Evolutionary conservation across 306 rosid genomes (phyloP).

Genomic region (Quercus parvula): DNA sequence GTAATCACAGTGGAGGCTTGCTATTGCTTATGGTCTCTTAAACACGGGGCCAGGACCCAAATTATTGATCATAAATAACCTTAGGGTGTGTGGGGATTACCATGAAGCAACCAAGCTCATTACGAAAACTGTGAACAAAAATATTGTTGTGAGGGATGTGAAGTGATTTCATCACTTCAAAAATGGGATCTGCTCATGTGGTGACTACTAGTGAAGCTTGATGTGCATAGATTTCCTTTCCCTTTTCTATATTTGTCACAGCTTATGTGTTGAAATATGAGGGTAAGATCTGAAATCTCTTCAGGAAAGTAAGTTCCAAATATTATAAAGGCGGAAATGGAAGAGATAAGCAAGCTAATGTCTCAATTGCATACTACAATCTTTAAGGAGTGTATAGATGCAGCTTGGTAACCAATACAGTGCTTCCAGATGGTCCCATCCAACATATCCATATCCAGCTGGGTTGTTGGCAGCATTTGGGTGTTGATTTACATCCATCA

Average conservation of each 20-base stretch:
- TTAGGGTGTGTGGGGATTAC: neutral
- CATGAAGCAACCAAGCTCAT: neutral
- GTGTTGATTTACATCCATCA: neutral
- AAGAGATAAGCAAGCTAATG: neutral
- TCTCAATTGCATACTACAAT: neutral
- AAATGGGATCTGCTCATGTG: neutral
- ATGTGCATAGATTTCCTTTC: neutral
- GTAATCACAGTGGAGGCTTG: slow-evolving; percentile 3
- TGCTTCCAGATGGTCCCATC: neutral
- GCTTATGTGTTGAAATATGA: neutral
- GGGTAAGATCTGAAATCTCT: neutral
- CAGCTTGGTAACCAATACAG: neutral
- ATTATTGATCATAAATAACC: neutral
- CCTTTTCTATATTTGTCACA: no score
- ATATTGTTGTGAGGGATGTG: neutral
- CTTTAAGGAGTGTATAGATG: neutral
- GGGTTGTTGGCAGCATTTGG: neutral
- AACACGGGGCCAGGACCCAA: neutral
- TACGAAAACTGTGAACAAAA: neutral
- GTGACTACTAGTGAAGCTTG: neutral
- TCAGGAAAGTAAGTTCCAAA: rapidly evolving
- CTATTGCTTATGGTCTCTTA: neutral
- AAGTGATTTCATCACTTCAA: neutral
- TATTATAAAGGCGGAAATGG: neutral
- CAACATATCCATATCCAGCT: no score